A percentile compares a stretch with the other conserved stretches of the same genome.
Evolutionary conservation across 129 eudicot species (phyloP).

Genomic region (Flaveria trinervia): DNA sequence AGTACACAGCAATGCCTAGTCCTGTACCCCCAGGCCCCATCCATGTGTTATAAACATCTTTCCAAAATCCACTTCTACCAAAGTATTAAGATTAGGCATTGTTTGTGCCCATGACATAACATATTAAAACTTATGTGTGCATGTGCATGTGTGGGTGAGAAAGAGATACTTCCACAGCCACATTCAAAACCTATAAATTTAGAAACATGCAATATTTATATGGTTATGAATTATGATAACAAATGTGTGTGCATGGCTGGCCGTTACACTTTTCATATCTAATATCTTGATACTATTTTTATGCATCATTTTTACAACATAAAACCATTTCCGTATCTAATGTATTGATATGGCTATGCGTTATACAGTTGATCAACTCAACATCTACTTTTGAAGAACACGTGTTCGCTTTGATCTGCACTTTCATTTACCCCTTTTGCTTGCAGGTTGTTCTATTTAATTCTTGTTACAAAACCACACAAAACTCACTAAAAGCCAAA

Average conservation of each 20-base stretch:
- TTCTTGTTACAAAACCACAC: not conserved
- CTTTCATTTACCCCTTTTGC: not conserved
- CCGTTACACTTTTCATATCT: not conserved
- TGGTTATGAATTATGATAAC: slow-evolving; percentile 1
- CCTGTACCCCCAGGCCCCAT: too few species aligned
- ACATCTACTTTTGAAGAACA: not conserved
- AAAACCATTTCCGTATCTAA: not conserved
- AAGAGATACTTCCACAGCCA: not conserved
- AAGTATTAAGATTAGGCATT: not conserved
- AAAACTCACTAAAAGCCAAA: too few species aligned
- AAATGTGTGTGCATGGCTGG: not conserved
- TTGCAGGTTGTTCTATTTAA: not conserved
- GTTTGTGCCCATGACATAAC: not conserved
- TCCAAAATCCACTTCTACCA: not conserved
- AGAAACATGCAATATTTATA: not conserved
- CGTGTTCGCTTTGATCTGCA: not conserved
- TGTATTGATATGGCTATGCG: slow-evolving; percentile 1
- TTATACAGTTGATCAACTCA: not conserved
- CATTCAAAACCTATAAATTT: not conserved
- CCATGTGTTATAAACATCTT: too few species aligned
- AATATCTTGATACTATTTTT: not conserved
- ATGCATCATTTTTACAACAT: not conserved
- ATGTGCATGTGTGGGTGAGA: not conserved
- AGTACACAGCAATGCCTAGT: too few species aligned
- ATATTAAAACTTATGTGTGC: not conserved